These are phyloP conservation scores for Setaria viridis DNA, from an alignment of 202 grass and related monocot genomes.

Conservation along the genomic window DNA sequence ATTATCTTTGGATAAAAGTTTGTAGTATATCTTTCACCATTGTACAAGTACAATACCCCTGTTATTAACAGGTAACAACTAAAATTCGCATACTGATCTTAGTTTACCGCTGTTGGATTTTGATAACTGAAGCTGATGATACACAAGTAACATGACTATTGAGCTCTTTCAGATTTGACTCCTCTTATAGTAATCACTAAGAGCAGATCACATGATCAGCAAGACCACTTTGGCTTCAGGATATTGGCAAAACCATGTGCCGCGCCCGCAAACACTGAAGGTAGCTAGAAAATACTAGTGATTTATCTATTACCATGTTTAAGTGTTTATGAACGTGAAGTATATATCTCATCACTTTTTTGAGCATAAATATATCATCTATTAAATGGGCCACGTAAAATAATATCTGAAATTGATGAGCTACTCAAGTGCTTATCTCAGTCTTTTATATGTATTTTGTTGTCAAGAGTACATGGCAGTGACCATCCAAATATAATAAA, in stretches of 20 bases:
- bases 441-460: not conserved
- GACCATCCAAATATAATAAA: constrained; percentile 4
- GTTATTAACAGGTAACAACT: not conserved
- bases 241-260: constrained; percentile 33
- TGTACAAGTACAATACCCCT: not conserved
- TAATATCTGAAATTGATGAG: not conserved
- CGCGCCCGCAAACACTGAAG: constrained; percentile 12
- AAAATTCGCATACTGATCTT: constrained; percentile 1
- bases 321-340: not conserved
- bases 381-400: constrained; percentile 25
- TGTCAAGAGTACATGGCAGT: not conserved
- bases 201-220: constrained; percentile 33
- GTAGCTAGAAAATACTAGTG: constrained; percentile 14
- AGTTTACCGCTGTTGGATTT: constrained; percentile 13
- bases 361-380: not conserved
- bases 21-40: not conserved
- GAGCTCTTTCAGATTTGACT: constrained; percentile 27
- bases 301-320: constrained; percentile 1
- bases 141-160: constrained; percentile 18
- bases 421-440: not conserved
- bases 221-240: not conserved
- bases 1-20: not conserved
- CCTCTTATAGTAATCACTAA: constrained; percentile 13
- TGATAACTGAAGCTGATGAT: constrained; percentile 18
- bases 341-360: not conserved